Evolutionary conservation across 305 asterid genomes (phyloP).

Genomic region (Fraxinus paxiana): DNA sequence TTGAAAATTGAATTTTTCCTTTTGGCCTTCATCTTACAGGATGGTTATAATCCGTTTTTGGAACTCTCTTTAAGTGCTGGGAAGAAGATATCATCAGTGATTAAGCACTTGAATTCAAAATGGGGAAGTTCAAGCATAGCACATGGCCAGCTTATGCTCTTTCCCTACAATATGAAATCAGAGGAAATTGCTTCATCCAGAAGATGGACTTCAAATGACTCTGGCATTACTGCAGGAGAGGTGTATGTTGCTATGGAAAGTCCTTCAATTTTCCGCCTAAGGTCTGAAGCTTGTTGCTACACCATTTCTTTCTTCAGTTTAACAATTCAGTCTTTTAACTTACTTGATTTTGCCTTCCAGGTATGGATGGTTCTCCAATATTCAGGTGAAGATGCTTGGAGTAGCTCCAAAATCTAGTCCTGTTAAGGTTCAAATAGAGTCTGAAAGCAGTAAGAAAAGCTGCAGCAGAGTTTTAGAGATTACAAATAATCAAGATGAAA

Average conservation of each 20-base stretch:
- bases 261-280: conserved; percentile 72
- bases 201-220: conserved; percentile 64
- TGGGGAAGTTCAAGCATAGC: conserved; percentile 55
- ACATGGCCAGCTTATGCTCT: conserved; percentile 57
- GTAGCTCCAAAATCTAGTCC: conserved; percentile 32
- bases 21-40: conserved; percentile 38
- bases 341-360: conserved; percentile 35
- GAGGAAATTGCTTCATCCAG: conserved; percentile 45
- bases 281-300: conserved; percentile 40
- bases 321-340: conserved; percentile 8
- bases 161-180: conserved; percentile 49
- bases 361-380: conserved; percentile 67
- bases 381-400: conserved; percentile 31
- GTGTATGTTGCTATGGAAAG: conserved; percentile 50
- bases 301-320: background rate
- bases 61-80: conserved; percentile 67
- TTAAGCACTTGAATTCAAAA: conserved; percentile 69
- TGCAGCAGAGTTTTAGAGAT: conserved; percentile 26
- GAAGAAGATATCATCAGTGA: conserved; percentile 78
- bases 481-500: conserved; percentile 26
- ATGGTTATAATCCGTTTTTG: conserved; percentile 76
- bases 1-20: background rate
- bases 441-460: conserved; percentile 24
- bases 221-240: conserved; percentile 59
- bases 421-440: conserved; percentile 28